Percentiles rank a stretch among this genome's conserved stretches.
Evolutionary conservation across 495 filamentous ascomycete genomes (phyloP).

Genomic region (Daldinia childiae): DNA sequence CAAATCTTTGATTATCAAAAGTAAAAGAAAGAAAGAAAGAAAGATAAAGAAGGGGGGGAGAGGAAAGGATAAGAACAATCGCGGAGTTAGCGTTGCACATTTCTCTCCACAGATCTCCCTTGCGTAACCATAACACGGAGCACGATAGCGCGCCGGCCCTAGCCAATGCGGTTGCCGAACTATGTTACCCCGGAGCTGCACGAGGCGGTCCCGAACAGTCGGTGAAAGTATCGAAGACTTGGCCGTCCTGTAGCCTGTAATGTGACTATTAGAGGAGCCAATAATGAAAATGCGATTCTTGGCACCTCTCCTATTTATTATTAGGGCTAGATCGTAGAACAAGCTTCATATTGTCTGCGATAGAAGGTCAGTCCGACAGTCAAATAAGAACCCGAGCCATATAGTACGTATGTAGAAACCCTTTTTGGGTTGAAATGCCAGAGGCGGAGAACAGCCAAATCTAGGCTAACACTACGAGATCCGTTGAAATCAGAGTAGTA

Average conservation of each 20-base stretch:
- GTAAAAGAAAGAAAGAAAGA: background rate
- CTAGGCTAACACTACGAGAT: background rate
- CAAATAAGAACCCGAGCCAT: slow-evolving; percentile 8
- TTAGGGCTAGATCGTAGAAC: background rate
- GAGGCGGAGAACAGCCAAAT: background rate
- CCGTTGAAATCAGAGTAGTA: too few species aligned
- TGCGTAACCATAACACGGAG: slow-evolving; percentile 8
- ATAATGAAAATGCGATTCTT: slow-evolving; percentile 6
- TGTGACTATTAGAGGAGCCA: background rate
- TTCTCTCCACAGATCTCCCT: slow-evolving; percentile 22
- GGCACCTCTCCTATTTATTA: slow-evolving; percentile 13
- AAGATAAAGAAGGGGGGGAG: background rate
- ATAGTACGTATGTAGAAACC: background rate
- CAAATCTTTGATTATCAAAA: background rate
- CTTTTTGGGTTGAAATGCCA: background rate
- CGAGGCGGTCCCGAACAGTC: slow-evolving; percentile 38
- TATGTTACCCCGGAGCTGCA: slow-evolving; percentile 36
- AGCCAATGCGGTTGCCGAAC: slow-evolving; percentile 15
- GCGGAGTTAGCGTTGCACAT: slow-evolving; percentile 9
- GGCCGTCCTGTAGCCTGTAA: slow-evolving; percentile 6
- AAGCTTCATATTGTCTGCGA: slow-evolving; percentile 1
- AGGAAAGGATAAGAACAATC: background rate
- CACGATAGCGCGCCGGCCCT: slow-evolving; percentile 4
- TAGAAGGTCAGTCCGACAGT: background rate
- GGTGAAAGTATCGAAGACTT: slow-evolving; percentile 26